These are phyloP conservation scores for Penicillium sp. DNA, from an alignment of 2,329 filamentous ascomycete species.

Conservation along the genomic window DNA sequence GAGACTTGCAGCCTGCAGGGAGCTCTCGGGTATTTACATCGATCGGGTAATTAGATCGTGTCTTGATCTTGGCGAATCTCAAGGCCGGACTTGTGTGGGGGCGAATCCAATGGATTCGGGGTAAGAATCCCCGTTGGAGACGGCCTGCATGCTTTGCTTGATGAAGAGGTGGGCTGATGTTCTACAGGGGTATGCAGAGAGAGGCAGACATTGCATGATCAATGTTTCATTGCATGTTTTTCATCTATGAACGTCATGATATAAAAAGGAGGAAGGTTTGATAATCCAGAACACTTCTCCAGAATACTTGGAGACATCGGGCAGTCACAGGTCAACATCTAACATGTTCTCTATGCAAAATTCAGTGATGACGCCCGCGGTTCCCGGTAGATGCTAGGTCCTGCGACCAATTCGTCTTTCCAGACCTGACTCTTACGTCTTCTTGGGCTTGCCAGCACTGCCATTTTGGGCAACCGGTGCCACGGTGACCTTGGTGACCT, in stretches of 20 bases:
- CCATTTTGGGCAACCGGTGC: slow-evolving; percentile 31
- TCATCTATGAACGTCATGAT: slow-evolving; percentile 7
- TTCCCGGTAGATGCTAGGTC: slow-evolving; percentile 6
- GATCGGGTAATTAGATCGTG: slow-evolving; percentile 1
- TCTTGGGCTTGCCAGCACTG: slow-evolving; percentile 37
- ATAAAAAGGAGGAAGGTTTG: neutral
- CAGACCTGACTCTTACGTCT: slow-evolving; percentile 26
- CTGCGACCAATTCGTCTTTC: slow-evolving; percentile 18
- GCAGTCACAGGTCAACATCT: slow-evolving; percentile 3
- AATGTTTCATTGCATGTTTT: slow-evolving; percentile 2
- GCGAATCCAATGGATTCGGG: neutral
- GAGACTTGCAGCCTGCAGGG: neutral
- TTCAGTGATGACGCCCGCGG: neutral
- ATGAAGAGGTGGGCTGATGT: neutral
- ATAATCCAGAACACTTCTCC: neutral
- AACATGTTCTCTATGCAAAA: slow-evolving; percentile 13
- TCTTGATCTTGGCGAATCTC: neutral
- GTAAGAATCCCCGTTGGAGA: neutral
- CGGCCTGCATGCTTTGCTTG: neutral
- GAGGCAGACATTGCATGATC: neutral
- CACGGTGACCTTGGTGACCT: slow-evolving; percentile 22
- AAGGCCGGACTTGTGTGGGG: neutral
- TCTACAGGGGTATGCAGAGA: neutral
- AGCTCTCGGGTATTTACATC: slow-evolving; percentile 3
- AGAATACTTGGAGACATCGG: neutral